Evolutionary conservation across 2,329 filamentous ascomycete genomes (phyloP), one percentile per base, ranked within the genome.

Genomic region (Penicillium sp.): DNA sequence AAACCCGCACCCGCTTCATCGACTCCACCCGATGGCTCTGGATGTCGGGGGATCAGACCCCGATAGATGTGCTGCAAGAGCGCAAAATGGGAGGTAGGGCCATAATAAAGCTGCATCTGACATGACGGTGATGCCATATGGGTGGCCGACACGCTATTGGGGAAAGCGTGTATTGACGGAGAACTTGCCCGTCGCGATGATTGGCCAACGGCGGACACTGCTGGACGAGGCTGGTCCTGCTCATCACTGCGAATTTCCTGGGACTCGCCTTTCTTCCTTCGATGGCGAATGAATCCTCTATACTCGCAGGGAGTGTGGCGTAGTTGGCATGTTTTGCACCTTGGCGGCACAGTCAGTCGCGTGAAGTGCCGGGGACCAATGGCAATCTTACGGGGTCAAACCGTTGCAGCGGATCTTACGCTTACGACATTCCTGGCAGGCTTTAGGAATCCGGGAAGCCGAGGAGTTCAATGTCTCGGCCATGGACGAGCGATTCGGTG

Each of bases 81-180:
- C 0, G 68, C 60, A 20, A 71, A 71, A 44, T 71, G 68, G 0
- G 68, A 71, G 0, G 69, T 69, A 0, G 69, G 65, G 0, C 68
- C 68, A 51, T 71, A 71, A 47, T 71, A 71, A 0, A 71, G 54
- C 42, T 71, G 67, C 11, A 70, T 58, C 23, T 61, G 54, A 39
- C 66, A 68, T 13, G 66, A 70, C 1, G 68, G 63, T 1, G 67
- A 69, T 16, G 67, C 59, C 48, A 65, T 62, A 45, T 71, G 68
- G 6, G 66, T 70, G 13, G 69, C 68, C 2, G 68, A 66, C n/a
- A 71, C 68, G 39, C 68, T 71, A 40, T 61, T 65, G 35, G 66
- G 64, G 32, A 63, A 56, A 28, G 53, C 45, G 29, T 51, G 47
- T 41, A 51, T 56, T n/a, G 49, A 40, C 1, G 48, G 47, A 9